Evolutionary conservation across 495 filamentous ascomycete genomes (phyloP), one percentile per base, ranked within the genome.

Genomic region (Polyplosphaeria fusca): DNA sequence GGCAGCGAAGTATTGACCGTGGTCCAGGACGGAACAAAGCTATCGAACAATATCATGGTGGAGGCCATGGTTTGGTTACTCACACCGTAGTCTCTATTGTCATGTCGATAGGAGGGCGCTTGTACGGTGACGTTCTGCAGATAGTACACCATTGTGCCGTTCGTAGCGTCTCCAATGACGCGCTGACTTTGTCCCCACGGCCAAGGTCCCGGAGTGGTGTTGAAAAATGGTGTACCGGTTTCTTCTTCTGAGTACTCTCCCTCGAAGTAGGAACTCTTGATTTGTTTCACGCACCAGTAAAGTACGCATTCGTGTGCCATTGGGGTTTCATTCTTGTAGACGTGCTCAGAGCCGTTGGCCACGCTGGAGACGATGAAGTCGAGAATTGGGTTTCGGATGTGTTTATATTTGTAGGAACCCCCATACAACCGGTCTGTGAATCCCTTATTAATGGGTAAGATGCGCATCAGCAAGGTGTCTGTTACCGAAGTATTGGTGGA

Each of bases 251-350:
- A 14, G 45, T 64, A 64, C 9, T n/a, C 27, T 1, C 38, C 61
- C 40, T 35, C 30, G 20, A 19, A 54, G 41, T 64, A 64, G 4
- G 60, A 53, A 14, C 51, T 55, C 19, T 49, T 28, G 22, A 64
- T 42, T 12, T 39, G 60, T 30, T 64, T 50, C 3, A 52, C 45
- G 28, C 56, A 60, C 56, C 56, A 60, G 5, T 40, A 28, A 13
- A 60, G 40, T 4, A 60, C 22, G 40, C 56, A 60, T 43, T 60
- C 56, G n/a, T 53, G 47, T 4, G 49, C 43, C 1, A 53, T 37
- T 14, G 56, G 56, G 16, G 48, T 52, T 28, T 20, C 41, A 22
- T 53, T 60, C 13, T 39, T 20, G 25, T 53, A 28, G 7, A 60
- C 48, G n/a, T 39, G 46, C 19, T 42, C 32, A 1, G 43, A 11